Conservation (phyloP, 805 yeast species). For the Ogataea pini region DNA sequence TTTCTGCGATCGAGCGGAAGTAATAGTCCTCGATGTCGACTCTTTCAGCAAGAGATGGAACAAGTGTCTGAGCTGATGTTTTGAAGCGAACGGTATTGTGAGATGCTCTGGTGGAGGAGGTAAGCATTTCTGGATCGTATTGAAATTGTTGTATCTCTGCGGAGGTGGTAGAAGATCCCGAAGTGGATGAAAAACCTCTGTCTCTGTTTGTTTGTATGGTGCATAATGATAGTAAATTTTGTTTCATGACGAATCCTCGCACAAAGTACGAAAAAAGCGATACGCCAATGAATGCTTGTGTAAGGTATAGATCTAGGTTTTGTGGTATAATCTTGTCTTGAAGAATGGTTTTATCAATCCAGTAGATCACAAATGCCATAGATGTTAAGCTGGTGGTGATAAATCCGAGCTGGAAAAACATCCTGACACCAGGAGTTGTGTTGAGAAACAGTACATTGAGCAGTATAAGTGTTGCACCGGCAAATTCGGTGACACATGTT, state of each 20-base stretch:
- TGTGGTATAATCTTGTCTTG: neutral
- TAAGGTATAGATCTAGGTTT: neutral
- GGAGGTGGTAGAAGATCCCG: neutral
- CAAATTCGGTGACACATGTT: neutral
- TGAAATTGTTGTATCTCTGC: neutral
- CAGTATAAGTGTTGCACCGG: neutral
- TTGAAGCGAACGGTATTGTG: constrained; percentile 17
- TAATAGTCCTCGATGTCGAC: constrained; percentile 7
- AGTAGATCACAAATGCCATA: constrained; percentile 11
- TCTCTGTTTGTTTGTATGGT: neutral
- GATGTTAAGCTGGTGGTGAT: constrained; percentile 6
- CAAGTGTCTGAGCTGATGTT: constrained; percentile 24
- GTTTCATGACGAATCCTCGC: neutral
- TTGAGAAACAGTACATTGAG: neutral
- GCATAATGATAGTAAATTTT: neutral
- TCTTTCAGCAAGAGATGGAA: constrained; percentile 16
- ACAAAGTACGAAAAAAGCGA: constrained; percentile 13
- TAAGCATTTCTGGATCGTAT: constrained; percentile 5
- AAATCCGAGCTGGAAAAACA: neutral
- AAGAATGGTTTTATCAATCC: constrained; percentile 13
- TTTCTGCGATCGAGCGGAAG: constrained; percentile 2
- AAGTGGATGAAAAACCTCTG: neutral
- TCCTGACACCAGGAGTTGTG: neutral
- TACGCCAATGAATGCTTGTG: neutral
- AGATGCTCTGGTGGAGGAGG: constrained; percentile 10